Evolutionary conservation across 257 asterid species (phyloP).

Genomic region (Gentiana macrophylla): DNA sequence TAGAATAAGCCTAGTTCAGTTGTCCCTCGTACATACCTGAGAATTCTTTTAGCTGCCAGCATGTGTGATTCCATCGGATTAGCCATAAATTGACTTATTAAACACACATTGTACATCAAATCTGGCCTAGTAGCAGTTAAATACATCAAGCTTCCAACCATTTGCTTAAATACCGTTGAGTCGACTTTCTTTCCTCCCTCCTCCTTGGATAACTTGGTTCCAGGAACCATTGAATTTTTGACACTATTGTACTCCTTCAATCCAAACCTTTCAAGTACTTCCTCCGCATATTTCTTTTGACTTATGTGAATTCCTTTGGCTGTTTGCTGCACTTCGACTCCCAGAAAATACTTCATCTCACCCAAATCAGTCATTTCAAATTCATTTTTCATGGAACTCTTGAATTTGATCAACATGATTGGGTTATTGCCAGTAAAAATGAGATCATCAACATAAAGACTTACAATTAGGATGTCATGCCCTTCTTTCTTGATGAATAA

Average conservation of each 20-base stretch:
- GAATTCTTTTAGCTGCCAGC: neutral
- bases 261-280: neutral
- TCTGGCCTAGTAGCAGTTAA: neutral
- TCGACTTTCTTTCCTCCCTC: neutral
- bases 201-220: neutral
- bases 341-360: neutral
- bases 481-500: neutral
- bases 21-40: slow-evolving; percentile 1
- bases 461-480: neutral
- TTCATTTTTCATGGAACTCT: neutral
- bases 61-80: neutral
- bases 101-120: neutral
- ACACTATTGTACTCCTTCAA: neutral
- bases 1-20: neutral
- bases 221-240: neutral
- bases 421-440: no score
- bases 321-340: neutral
- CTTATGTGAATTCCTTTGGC: neutral
- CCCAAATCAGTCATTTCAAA: neutral
- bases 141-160: neutral
- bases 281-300: neutral
- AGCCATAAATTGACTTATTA: neutral
- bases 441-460: neutral
- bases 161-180: neutral
- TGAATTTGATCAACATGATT: no score